Conservation (phyloP, 176 grass and related monocot genomes). For the Microstegium vimineum region DNA sequence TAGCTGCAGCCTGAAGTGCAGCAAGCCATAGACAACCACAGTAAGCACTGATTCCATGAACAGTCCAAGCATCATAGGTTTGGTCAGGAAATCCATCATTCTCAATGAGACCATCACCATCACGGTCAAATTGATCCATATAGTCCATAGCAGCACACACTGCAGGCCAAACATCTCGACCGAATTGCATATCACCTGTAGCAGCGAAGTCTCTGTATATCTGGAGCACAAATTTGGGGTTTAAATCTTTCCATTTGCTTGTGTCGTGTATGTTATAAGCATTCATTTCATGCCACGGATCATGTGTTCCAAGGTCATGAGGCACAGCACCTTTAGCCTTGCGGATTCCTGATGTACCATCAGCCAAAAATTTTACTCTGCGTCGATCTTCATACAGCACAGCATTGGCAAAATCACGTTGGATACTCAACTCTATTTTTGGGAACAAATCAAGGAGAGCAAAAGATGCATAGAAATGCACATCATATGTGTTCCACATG, state of each 20-base stretch:
- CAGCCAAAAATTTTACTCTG: constrained; percentile 87
- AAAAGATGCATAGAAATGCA: constrained; percentile 99
- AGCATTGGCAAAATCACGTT: constrained; percentile 90
- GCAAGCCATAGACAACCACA: constrained; percentile 92
- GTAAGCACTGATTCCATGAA: constrained; percentile 88
- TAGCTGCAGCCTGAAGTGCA: constrained; percentile 89
- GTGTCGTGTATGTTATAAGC: constrained; percentile 96
- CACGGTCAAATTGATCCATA: constrained; percentile 88
- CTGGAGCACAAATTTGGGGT: constrained; percentile 96
- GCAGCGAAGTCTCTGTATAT: constrained; percentile 94
- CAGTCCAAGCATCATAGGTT: constrained; percentile 98
- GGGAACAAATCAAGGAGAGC: constrained; percentile 94
- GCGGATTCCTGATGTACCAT: constrained; percentile 74
- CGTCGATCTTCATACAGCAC: constrained; percentile 78
- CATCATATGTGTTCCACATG: constrained; percentile 99
- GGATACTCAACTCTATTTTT: constrained; percentile 90
- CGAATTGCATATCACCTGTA: constrained; percentile 83
- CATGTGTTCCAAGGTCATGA: constrained; percentile 94
- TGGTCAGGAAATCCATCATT: constrained; percentile 99
- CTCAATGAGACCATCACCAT: constrained; percentile 81
- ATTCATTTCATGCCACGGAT: constrained; percentile 99
- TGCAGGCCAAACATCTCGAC: constrained; percentile 81
- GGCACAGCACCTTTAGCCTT: constrained; percentile 93
- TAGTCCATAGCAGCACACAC: constrained; percentile 87
- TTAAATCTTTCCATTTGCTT: constrained; percentile 99